These are phyloP conservation scores for Pulveroboletus sp. DNA, from an alignment of 768 basidiomycete genomes.

Conservation along the genomic window DNA sequence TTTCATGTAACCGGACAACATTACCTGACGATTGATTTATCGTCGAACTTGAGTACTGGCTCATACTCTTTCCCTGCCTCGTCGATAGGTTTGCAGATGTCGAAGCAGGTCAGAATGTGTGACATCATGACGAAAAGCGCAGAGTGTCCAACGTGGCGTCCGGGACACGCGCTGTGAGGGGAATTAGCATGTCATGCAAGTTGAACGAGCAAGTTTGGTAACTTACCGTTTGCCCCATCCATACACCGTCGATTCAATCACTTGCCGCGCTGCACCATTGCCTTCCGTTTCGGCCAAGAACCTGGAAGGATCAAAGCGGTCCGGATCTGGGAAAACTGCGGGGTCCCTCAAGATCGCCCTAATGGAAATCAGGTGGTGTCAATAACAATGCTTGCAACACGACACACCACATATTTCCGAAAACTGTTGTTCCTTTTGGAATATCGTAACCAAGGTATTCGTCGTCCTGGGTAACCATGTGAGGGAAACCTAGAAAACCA, in stretches of 20 bases:
- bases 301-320: not conserved
- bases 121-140: not conserved
- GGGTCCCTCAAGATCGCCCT: not conserved
- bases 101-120: not conserved
- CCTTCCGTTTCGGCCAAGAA: not conserved
- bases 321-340: not conserved
- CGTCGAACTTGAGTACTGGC: not conserved
- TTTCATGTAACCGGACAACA: not conserved
- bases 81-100: not conserved
- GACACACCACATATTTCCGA: not conserved
- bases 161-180: not conserved
- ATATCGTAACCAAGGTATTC: not conserved
- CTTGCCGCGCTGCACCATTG: not conserved
- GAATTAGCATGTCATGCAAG: not conserved
- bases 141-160: not conserved
- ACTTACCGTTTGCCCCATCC: too few relatives aligned
- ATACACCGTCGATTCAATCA: not conserved
- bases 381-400: not conserved
- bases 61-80: not conserved
- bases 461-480: not conserved
- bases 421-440: not conserved
- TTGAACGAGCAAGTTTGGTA: too few relatives aligned
- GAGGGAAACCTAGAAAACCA: not conserved
- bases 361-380: not conserved
- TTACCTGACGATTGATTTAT: not conserved